These are phyloP conservation scores for Elongisporangium senticosum DNA, from an alignment of 352 stramenopile genomes.

Conservation along the genomic window DNA sequence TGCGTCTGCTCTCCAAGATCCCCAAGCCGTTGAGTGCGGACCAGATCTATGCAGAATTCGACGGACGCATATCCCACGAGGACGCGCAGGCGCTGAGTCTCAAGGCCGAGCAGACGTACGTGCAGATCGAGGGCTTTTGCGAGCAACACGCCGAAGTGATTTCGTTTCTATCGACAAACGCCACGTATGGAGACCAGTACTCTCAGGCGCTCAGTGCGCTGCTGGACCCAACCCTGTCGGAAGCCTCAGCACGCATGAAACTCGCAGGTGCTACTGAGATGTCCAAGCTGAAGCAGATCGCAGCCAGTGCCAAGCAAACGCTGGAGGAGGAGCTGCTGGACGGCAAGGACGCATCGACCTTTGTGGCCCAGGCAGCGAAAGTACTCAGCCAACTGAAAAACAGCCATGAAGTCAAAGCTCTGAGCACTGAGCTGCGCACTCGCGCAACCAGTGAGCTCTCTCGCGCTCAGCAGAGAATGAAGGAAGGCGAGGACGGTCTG, in stretches of 20 bases:
- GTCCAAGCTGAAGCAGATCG: constrained; percentile 46
- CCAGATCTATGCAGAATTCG: constrained; percentile 58
- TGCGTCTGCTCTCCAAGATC: constrained; percentile 58
- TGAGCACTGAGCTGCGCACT: constrained; percentile 35
- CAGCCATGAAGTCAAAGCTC: constrained; percentile 45
- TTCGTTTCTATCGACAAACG: constrained; percentile 72
- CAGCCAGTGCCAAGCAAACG: constrained; percentile 41
- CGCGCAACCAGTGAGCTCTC: constrained; percentile 43
- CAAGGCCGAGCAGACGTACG: constrained; percentile 51
- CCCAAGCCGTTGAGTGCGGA: constrained; percentile 64
- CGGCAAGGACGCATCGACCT: constrained; percentile 50
- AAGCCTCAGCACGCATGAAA: constrained; percentile 49
- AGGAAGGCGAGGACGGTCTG: constrained; percentile 12
- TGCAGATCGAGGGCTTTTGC: constrained; percentile 51
- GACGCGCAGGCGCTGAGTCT: constrained; percentile 46
- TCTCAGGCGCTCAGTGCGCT: constrained; percentile 41
- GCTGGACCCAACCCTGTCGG: constrained; percentile 57
- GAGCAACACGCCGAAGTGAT: constrained; percentile 67
- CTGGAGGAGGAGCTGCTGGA: constrained; percentile 65
- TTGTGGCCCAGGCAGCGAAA: constrained; percentile 51
- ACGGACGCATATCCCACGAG: constrained; percentile 54
- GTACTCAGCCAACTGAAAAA: constrained; percentile 62
- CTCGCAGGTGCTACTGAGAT: constrained; percentile 43
- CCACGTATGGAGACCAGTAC: constrained; percentile 65
- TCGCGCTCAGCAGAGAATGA: constrained; percentile 24